Evolutionary conservation across 495 filamentous ascomycete genomes (phyloP), one percentile per base, ranked within the genome.

Genomic region (Rhypophila decipiens): DNA sequence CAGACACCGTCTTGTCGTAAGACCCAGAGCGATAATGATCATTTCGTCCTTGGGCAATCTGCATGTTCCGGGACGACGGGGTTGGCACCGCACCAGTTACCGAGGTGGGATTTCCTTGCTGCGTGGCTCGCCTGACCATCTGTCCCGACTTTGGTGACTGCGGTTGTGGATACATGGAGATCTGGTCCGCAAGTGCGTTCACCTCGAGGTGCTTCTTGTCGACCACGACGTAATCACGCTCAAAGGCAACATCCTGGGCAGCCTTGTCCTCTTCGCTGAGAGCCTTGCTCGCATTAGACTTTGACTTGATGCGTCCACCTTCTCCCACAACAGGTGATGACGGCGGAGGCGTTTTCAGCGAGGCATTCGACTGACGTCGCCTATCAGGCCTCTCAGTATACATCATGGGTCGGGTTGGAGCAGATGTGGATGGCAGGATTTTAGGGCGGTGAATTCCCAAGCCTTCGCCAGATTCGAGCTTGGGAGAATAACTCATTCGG

Each of bases 151-250:
- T 63, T 13, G 73, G 67, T 12, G 73, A 71, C 20, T 59, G 54
- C 0, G 64, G 57, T 43, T 82, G 74, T 42, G 83, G 76, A 48
- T 86, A 88, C 39, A 88, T 81, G 15, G 87, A 88, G 52, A 98
- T 69, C 63, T 97, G 90, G 60, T 98, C 93, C 8, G 93, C 93
- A 60, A 98, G 88, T 3, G 93, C 91, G 68, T 98, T 96, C 22
- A 97, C 91, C 63, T 96, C 88, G 3, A 97, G 90, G 7, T 85
- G 84, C 42, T 84, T 83, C 70, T 96, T 97, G 66, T 98, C 94
- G 17, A 98, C 87, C 15, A 98, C 68, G 27, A 98, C 91, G 53
- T 96, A 98, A 55, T 96, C 93, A 52, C 90, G 75, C 59, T 94
- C 89, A 60, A 94, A 87, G 1, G 86, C 87, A 4, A 93, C 80